A percentile compares a stretch with the other conserved stretches of the same genome.
Evolutionary conservation across 148 eudicot genomes (phyloP).

Genomic region (Rhododendron molle): DNA sequence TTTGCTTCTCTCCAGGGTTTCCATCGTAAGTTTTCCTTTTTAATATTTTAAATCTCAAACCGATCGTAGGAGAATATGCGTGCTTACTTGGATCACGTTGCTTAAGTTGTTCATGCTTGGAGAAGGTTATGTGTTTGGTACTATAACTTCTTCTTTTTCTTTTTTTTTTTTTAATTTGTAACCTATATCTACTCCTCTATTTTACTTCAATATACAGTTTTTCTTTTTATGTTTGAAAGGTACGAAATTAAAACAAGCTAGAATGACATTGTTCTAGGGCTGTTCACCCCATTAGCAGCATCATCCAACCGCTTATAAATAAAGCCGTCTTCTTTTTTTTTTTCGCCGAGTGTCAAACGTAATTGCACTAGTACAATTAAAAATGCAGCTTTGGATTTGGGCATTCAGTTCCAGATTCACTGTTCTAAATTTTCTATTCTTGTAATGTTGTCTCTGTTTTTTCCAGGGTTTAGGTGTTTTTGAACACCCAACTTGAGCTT

Average conservation of each 20-base stretch:
- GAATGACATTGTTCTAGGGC: no score
- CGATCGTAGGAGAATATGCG: not conserved
- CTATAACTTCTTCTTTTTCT: no score
- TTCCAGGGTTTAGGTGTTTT: slow-evolving; percentile 4
- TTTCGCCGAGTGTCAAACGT: not conserved
- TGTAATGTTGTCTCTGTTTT: not conserved
- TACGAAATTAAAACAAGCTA: no score
- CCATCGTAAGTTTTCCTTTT: not conserved
- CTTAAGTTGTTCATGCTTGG: not conserved
- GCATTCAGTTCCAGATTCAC: not conserved
- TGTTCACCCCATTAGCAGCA: not conserved
- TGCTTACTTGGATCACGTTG: not conserved
- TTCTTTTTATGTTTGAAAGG: no score
- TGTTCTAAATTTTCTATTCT: not conserved
- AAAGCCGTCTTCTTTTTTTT: no score
- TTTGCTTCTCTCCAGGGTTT: not conserved
- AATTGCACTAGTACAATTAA: not conserved
- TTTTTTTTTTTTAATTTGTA: no score
- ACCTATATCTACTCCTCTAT: no score
- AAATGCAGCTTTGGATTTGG: not conserved
- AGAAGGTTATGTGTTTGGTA: not conserved
- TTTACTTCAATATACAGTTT: no score
- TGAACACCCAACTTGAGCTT: not conserved
- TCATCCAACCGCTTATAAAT: not conserved
- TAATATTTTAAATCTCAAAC: not conserved